Evolutionary conservation across 805 yeast genomes (phyloP).

Genomic region (Pichia nanzhaoensis): DNA sequence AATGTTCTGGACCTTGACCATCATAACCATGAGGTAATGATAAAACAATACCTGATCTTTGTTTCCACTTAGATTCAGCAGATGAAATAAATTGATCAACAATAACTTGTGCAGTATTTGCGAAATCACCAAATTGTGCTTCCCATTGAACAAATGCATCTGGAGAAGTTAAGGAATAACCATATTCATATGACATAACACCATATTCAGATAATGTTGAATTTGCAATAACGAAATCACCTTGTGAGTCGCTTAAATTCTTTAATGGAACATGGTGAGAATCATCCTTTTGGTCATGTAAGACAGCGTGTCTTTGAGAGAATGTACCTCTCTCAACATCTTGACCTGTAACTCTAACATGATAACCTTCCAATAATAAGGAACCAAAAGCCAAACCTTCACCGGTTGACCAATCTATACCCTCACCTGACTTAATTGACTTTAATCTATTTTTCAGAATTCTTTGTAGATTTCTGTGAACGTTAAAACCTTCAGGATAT

Average conservation of each 20-base stretch:
- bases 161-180: conserved; percentile 96
- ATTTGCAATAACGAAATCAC: conserved; percentile 81
- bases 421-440: conserved; percentile 76
- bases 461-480: conserved; percentile 94
- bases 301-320: conserved; percentile 98
- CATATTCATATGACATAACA: conserved; percentile 98
- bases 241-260: conserved; percentile 73
- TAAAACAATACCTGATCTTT: conserved; percentile 92
- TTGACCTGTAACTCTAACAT: conserved; percentile 96
- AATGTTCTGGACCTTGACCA: conserved; percentile 99
- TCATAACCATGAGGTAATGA: conserved; percentile 99
- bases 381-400: conserved; percentile 98
- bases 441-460: conserved; percentile 83
- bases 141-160: conserved; percentile 98
- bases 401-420: conserved; percentile 99
- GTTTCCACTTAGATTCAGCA: conserved; percentile 98
- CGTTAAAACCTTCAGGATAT: conserved; percentile 81
- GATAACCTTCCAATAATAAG: conserved; percentile 85
- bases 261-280: conserved; percentile 78
- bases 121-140: conserved; percentile 99
- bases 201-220: conserved; percentile 98
- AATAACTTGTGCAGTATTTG: conserved; percentile 98
- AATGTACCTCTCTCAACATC: conserved; percentile 99
- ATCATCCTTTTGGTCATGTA: conserved; percentile 92
- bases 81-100: conserved; percentile 94